Evolutionary conservation across 345 rosid genomes (phyloP), one percentile per base, ranked within the genome.

Genomic region (Eucalyptus sideroxylon): DNA sequence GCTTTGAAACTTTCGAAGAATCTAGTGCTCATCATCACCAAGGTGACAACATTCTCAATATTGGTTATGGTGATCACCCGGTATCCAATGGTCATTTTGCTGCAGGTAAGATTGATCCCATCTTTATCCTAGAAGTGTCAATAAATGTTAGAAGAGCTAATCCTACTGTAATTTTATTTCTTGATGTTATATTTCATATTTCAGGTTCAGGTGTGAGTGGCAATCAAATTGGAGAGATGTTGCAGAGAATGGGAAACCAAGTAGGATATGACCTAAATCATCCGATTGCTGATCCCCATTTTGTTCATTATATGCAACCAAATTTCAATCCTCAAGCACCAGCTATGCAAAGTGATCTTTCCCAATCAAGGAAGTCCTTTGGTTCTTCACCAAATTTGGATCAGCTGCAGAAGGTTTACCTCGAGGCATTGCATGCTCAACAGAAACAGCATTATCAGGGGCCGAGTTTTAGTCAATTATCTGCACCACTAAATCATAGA

Each of bases 361-460:
- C 93, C 90, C 92, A 87, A 67, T 89, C 90, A 65, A 91, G 96
- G 92, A 93, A 94, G 86, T 90, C 90, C 91, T 86, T 91, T 12
- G 93, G 94, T 83, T 62, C 92, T 88, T 90, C 94, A 6, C 90
- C 89, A 87, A 94, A 95, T 89, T 87, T 93, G 87, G 92, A 93
- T 88, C 92, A 90, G 56, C 91, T 93, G 88, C 95, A 86, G 49
- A 95, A 92, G 86, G 96, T 94, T 88, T 96, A 94, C 90, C 93
- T 96, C 16, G 96, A 95, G 86, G 91, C 95, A 90, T 90, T 96
- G 93, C 93, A 95, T 89, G 95, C 96, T 89, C 96, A 94, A 89
- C 94, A 93, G 90, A 96, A 94, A 88, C 98, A 96, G 90, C 98
- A 94, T 87, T 90, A 90, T 89, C 96, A 94, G 47, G 86, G 91